Evolutionary conservation across 106 monocot species (phyloP).

Genomic region (Dendrobium chrysotoxum): DNA sequence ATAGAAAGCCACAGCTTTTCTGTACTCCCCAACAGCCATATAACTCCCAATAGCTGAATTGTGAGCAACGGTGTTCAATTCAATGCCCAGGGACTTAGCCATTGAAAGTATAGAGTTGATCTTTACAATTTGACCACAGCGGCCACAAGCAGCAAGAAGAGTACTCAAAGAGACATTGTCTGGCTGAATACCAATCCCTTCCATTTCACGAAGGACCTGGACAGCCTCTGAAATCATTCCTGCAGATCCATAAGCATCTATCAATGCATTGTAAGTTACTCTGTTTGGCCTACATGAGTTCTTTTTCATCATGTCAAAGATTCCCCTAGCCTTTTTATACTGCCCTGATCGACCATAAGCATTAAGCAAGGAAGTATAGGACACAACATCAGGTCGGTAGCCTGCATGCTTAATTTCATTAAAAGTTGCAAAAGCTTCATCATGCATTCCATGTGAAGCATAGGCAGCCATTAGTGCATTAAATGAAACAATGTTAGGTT

Average conservation of each 20-base stretch:
- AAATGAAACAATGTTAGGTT: conserved; percentile 80
- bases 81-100: conserved; percentile 60
- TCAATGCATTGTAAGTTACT: conserved; percentile 87
- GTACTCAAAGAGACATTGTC: conserved; percentile 93
- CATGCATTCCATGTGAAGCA: conserved; percentile 87
- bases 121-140: conserved; percentile 56
- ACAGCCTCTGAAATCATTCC: conserved; percentile 77
- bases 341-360: conserved; percentile 85
- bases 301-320: conserved; percentile 67
- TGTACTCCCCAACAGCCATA: conserved; percentile 57
- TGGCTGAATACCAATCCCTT: conserved; percentile 56
- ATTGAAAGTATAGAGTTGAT: conserved; percentile 64
- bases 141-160: conserved; percentile 79
- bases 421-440: conserved; percentile 57
- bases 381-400: conserved; percentile 74
- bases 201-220: conserved; percentile 60
- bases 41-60: conserved; percentile 94
- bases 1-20: conserved; percentile 73
- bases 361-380: conserved; percentile 92
- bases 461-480: conserved; percentile 89
- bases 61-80: conserved; percentile 67
- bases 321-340: conserved; percentile 59
- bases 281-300: conserved; percentile 64
- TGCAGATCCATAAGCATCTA: conserved; percentile 90
- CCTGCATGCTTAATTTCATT: conserved; percentile 44